phyloP scores from a whole-genome alignment of 768 basidiomycete genomes.

The Tulasnella sp. region DNA sequence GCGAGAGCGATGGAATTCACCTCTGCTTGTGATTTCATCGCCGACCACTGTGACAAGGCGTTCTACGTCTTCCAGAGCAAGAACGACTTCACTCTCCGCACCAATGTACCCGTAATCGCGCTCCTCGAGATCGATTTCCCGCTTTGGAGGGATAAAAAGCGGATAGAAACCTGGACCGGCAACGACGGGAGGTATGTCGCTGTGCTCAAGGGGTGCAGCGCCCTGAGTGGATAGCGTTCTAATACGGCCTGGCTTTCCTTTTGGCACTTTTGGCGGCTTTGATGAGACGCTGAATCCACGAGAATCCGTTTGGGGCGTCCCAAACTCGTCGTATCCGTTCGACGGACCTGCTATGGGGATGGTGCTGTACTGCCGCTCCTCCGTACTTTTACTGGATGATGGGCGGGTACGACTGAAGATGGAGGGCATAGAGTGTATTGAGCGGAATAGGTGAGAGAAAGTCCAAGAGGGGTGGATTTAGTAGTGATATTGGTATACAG shows the following conservation, averaged over 20 bases:
- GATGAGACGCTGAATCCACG: background rate
- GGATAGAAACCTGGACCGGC: background rate
- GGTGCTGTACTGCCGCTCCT: background rate
- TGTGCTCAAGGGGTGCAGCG: conserved; percentile 1
- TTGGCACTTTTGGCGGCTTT: background rate
- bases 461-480: too few species aligned
- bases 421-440: conserved; percentile 2
- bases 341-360: conserved; percentile 11
- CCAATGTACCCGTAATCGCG: conserved; percentile 61
- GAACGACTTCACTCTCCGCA: conserved; percentile 58
- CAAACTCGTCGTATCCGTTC: conserved; percentile 13
- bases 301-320: background rate
- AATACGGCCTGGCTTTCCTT: conserved; percentile 5
- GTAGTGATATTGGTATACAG: too few species aligned
- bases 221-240: conserved; percentile 12
- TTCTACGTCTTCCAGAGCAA: conserved; percentile 62
- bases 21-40: conserved; percentile 58
- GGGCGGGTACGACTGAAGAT: conserved; percentile 13
- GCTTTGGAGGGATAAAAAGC: conserved; percentile 6
- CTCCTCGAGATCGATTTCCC: background rate
- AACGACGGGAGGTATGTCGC: background rate
- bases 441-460: background rate
- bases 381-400: conserved; percentile 1
- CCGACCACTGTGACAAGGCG: conserved; percentile 60
- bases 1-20: conserved; percentile 20